Percentiles rank a stretch among this genome's conserved stretches.
These are phyloP conservation scores for Ustilago shanxiensis DNA, from an alignment of 1,284 basidiomycete species.

Conservation along the genomic window DNA sequence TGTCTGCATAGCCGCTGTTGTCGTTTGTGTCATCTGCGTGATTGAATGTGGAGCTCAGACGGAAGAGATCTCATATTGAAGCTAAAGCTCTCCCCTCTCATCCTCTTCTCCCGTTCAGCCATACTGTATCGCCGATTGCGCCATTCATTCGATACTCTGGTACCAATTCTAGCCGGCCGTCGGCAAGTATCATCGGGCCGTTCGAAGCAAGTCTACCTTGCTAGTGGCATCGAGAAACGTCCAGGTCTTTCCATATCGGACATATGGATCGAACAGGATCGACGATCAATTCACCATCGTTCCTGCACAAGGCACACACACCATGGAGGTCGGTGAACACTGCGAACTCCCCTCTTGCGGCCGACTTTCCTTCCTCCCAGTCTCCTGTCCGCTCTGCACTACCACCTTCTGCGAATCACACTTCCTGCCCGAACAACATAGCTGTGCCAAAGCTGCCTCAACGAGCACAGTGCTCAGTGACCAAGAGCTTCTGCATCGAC, in stretches of 20 bases:
- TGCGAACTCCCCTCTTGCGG: constrained; percentile 48
- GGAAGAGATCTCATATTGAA: too few relatives aligned
- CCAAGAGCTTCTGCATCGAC: constrained; percentile 33
- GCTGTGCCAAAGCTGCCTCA: constrained; percentile 41
- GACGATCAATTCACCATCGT: background rate
- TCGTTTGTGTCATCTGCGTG: too few relatives aligned
- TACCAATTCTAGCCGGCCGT: background rate
- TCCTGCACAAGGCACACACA: background rate
- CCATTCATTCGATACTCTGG: background rate
- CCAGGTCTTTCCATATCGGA: constrained; percentile 8
- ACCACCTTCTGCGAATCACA: constrained; percentile 57
- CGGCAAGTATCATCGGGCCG: background rate
- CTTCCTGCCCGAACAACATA: constrained; percentile 55
- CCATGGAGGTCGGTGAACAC: constrained; percentile 58
- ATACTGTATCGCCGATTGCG: constrained; percentile 18
- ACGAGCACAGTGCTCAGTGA: constrained; percentile 39
- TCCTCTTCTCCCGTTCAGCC: constrained; percentile 3
- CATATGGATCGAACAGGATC: background rate
- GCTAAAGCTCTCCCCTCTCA: too few relatives aligned
- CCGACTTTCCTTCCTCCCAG: constrained; percentile 59
- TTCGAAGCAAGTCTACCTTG: too few relatives aligned
- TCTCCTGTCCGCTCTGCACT: constrained; percentile 54
- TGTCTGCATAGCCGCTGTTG: constrained; percentile 5
- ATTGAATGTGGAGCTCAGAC: background rate
- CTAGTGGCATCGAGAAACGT: constrained; percentile 8